These are phyloP conservation scores for Amborella trichopoda DNA, from an alignment of 164 flowering plant genomes.

Conservation along the genomic window DNA sequence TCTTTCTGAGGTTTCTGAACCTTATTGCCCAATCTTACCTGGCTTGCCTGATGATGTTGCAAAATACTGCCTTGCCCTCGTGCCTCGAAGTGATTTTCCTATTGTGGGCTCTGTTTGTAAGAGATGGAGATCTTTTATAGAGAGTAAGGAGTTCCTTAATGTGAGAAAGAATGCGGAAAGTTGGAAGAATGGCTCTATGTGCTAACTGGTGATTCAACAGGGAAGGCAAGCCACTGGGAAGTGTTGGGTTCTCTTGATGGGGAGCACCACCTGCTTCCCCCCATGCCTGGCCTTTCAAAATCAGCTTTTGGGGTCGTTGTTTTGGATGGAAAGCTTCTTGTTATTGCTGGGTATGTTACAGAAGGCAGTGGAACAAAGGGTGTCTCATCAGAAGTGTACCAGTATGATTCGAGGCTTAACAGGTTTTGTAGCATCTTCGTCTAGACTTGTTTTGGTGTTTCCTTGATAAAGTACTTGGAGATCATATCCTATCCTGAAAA, in stretches of 20 bases:
- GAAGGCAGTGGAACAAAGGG: conserved; percentile 25
- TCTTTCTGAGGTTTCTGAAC: conserved; percentile 10
- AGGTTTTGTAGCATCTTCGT: conserved; percentile 43
- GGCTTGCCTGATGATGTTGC: conserved; percentile 96
- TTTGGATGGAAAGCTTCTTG: conserved; percentile 74
- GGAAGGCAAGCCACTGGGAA: conserved; percentile 78
- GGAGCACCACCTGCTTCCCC: conserved; percentile 35
- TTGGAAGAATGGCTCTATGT: conserved; percentile 91
- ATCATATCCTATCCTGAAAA: too few species aligned
- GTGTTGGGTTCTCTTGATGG: conserved; percentile 53
- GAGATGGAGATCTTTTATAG: conserved; percentile 66
- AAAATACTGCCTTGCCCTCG: conserved; percentile 81
- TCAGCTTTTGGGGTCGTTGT: conserved; percentile 65
- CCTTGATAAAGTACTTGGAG: too few species aligned
- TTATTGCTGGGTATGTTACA: conserved; percentile 59
- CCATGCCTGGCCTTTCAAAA: conserved; percentile 76
- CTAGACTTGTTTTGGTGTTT: too few species aligned
- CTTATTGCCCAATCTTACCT: conserved; percentile 47
- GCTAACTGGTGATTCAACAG: conserved; percentile 42
- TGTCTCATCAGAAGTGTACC: conserved; percentile 68
- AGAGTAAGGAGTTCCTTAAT: conserved; percentile 71
- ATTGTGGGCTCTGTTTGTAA: conserved; percentile 73
- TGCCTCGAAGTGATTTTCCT: conserved; percentile 68
- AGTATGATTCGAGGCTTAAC: conserved; percentile 84
- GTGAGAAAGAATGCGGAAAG: conserved; percentile 54